Evolutionary conservation across 306 rosid genomes (phyloP).

Genomic region (Hippophae gyantsensis): DNA sequence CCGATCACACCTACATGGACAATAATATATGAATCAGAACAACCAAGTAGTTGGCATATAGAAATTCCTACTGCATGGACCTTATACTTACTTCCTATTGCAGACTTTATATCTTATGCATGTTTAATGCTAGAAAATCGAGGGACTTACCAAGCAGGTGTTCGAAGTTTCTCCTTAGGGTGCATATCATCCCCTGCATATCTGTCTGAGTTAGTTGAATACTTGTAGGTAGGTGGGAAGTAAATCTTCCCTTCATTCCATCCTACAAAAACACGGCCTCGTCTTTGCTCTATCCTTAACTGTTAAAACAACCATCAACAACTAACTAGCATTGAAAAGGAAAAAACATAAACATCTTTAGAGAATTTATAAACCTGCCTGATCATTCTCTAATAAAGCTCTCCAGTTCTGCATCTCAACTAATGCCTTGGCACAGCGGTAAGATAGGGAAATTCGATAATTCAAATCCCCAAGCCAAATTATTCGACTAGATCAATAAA

Average conservation of each 20-base stretch:
- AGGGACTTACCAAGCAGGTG: conserved; percentile 83
- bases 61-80: neutral
- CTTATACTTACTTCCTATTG: neutral
- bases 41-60: conserved; percentile 2
- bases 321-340: conserved; percentile 11
- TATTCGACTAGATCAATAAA: conserved; percentile 49
- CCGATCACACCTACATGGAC: conserved; percentile 76
- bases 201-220: conserved; percentile 93
- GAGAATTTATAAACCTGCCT: conserved; percentile 41
- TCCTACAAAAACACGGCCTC: conserved; percentile 73
- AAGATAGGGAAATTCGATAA: conserved; percentile 42
- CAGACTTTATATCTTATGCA: neutral
- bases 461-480: conserved; percentile 81
- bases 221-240: conserved; percentile 97
- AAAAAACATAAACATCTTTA: neutral
- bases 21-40: conserved; percentile 8
- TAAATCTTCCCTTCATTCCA: conserved; percentile 99
- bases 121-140: neutral
- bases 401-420: conserved; percentile 99
- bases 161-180: conserved; percentile 92
- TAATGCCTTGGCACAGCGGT: conserved; percentile 91
- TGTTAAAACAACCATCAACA: conserved; percentile 31
- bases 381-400: conserved; percentile 92
- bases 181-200: conserved; percentile 91
- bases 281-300: conserved; percentile 88